Evolutionary conservation across 192 early-diverging fungal genomes (phyloP), one percentile per base, ranked within the genome.

Genomic region (Coemansia furcata): DNA sequence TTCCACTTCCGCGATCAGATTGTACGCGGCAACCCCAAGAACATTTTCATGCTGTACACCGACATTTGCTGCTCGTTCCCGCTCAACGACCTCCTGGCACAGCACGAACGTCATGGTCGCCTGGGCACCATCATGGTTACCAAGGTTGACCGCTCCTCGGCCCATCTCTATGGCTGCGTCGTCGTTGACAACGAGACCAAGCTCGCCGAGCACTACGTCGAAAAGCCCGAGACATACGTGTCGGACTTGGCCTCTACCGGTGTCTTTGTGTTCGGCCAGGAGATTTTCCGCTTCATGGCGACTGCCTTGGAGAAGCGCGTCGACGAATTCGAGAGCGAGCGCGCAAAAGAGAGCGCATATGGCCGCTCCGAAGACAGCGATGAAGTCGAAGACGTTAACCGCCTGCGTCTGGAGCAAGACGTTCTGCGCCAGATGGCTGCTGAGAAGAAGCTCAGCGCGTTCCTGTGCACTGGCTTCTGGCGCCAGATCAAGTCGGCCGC

Each of bases 1-100:
- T 96, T 95, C 86, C 97, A 99, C 78, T 99, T 99, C 89, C 93
- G 97, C 70, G 96, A 99, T 77, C 93, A 97, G 82, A 97, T 99
- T 71, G 67, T 94, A 69, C 88, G 93, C 42, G 95, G 95, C 42
- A 86, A 89, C 67, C 94, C 95, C 15, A 89, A 95, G 58, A 89
- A 92, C 71, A 88, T 99, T 67, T 98, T 98, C 80, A 95, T 99
- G 68, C 84, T 99, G 70, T 95, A 99, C 80, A 94, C 94, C 30
- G 97, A 99, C 77, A 94, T 99, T 69, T 95, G 94, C 49, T 95
- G 91, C 63, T 92, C 90, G 26, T 97, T 96, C 87, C 96, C 97
- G 29, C 86, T 99, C 66, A 82, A 83, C 66, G 90, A 89, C 42
- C 92, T 99, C 88, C 86, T 93, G 62, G 79, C 85, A 49, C 90